Evolutionary conservation across 1,284 basidiomycete genomes (phyloP).

Genomic region (Porphyrellus sp.): DNA sequence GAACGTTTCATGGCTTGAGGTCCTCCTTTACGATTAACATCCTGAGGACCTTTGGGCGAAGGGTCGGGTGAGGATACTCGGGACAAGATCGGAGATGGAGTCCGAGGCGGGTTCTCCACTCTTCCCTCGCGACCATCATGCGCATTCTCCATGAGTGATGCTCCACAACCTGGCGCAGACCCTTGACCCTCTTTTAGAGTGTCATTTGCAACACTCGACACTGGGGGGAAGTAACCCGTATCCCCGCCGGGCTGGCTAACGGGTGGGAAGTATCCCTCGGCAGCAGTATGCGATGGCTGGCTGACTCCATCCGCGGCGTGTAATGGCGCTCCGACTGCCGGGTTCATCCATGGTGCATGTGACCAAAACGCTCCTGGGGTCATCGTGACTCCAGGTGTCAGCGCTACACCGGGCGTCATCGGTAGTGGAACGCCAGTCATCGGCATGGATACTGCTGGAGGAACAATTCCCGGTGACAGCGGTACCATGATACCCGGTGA

Average conservation of each 20-base stretch:
- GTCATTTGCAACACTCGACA: constrained; percentile 43
- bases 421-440: constrained; percentile 30
- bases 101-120: constrained; percentile 4
- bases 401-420: constrained; percentile 62
- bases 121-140: constrained; percentile 7
- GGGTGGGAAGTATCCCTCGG: constrained; percentile 46
- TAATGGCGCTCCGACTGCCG: constrained; percentile 68
- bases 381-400: constrained; percentile 70
- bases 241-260: constrained; percentile 29
- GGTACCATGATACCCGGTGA: constrained; percentile 32
- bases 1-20: constrained; percentile 30
- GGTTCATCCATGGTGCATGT: constrained; percentile 58
- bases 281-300: constrained; percentile 8
- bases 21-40: constrained; percentile 13
- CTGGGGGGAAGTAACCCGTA: constrained; percentile 41
- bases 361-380: constrained; percentile 67
- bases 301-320: constrained; percentile 20
- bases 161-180: constrained; percentile 3
- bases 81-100: constrained; percentile 10
- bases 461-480: constrained; percentile 29
- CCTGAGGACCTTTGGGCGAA: constrained; percentile 10
- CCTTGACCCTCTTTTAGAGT: constrained; percentile 35
- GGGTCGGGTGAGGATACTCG: constrained; percentile 15
- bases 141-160: constrained; percentile 5
- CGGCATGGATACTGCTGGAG: constrained; percentile 19